phyloP scores from a whole-genome alignment of 1,139 yeast genomes.

The Eremothecium sinecaudum region DNA sequence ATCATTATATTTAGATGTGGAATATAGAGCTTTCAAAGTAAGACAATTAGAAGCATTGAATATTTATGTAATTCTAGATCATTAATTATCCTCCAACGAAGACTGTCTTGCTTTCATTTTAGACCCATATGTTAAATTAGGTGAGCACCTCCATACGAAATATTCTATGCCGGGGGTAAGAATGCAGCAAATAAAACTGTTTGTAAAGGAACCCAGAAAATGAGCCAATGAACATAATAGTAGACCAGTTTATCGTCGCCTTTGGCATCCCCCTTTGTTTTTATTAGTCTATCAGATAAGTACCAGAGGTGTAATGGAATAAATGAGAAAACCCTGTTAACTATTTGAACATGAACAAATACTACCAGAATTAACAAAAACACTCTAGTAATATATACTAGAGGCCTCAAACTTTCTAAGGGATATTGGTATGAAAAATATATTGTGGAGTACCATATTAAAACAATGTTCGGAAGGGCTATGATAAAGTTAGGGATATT shows the following conservation, averaged over 20 bases:
- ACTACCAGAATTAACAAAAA: conserved; percentile 45
- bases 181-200: conserved; percentile 54
- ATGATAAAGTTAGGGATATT: conserved; percentile 80
- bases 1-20: no score
- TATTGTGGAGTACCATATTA: conserved; percentile 31
- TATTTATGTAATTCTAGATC: no score
- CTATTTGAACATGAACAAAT: conserved; percentile 77
- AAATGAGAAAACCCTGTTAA: conserved; percentile 70
- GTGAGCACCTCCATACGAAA: no score
- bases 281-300: conserved; percentile 36
- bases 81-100: no score
- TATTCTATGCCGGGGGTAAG: conserved; percentile 60
- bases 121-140: no score
- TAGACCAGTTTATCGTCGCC: conserved; percentile 22
- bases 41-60: no score
- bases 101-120: no score
- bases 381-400: conserved; percentile 34
- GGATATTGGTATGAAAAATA: conserved; percentile 28
- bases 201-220: conserved; percentile 51
- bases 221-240: conserved; percentile 36
- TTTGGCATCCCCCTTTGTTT: conserved; percentile 12
- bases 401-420: conserved; percentile 32
- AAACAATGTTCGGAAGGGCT: conserved; percentile 55
- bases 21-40: no score
- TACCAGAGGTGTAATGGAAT: conserved; percentile 72